Evolutionary conservation across 2,329 filamentous ascomycete genomes (phyloP).

Genomic region (Colletotrichum sp.): DNA sequence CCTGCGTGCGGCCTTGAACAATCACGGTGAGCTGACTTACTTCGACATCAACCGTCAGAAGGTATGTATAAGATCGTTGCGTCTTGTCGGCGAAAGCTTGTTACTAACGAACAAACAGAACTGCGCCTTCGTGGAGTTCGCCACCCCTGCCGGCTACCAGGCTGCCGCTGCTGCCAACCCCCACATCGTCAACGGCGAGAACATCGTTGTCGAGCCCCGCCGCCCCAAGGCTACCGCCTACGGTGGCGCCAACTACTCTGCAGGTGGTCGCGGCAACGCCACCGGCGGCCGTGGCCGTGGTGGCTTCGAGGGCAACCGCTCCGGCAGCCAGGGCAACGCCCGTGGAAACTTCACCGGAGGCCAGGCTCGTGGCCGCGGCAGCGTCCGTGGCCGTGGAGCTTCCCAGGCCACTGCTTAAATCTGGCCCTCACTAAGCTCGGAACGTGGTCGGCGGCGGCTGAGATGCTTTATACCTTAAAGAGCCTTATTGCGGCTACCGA

Average conservation of each 20-base stretch:
- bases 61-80: slow-evolving; percentile 54
- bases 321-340: slow-evolving; percentile 56
- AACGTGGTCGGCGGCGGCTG: background rate
- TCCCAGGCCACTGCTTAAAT: slow-evolving; percentile 43
- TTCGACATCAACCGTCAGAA: slow-evolving; percentile 84
- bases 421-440: background rate
- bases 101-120: slow-evolving; percentile 62
- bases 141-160: slow-evolving; percentile 78
- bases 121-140: slow-evolving; percentile 96
- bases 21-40: slow-evolving; percentile 73
- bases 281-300: slow-evolving; percentile 68
- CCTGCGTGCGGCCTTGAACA: slow-evolving; percentile 72
- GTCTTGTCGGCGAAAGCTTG: background rate
- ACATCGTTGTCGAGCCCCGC: slow-evolving; percentile 87
- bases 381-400: slow-evolving; percentile 68
- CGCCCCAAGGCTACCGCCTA: slow-evolving; percentile 76
- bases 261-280: slow-evolving; percentile 28
- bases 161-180: slow-evolving; percentile 85
- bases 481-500: background rate
- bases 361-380: slow-evolving; percentile 68
- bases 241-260: slow-evolving; percentile 70
- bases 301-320: slow-evolving; percentile 63
- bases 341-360: slow-evolving; percentile 75
- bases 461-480: background rate
- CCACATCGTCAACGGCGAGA: slow-evolving; percentile 81